Percentiles rank a stretch among this genome's conserved stretches.
These are phyloP conservation scores for Mucor racemosus DNA, from an alignment of 371 early-diverging fungal species.

Conservation along the genomic window DNA sequence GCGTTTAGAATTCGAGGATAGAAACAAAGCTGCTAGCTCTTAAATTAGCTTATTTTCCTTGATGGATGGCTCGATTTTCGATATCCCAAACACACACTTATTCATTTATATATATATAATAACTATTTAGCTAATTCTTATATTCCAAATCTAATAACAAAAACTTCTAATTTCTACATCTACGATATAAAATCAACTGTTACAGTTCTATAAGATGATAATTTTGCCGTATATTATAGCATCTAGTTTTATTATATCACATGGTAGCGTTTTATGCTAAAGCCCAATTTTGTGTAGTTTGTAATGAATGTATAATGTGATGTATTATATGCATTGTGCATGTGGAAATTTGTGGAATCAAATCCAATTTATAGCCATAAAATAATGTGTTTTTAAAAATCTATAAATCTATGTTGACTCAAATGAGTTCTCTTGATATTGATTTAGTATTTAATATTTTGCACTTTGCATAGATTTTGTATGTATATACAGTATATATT, in stretches of 20 bases:
- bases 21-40: conserved; percentile 9
- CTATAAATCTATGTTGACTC: too few species aligned
- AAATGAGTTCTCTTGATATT: too few species aligned
- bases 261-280: background rate
- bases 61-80: background rate
- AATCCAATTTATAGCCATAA: too few species aligned
- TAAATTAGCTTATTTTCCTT: background rate
- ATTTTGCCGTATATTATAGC: too few species aligned
- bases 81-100: background rate
- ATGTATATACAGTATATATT: too few species aligned
- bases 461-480: too few species aligned
- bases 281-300: background rate
- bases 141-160: background rate
- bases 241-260: background rate
- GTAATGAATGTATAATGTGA: background rate
- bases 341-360: background rate
- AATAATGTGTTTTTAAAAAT: too few species aligned
- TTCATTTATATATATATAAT: background rate
- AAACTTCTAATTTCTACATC: background rate
- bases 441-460: too few species aligned
- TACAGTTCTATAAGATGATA: background rate
- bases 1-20: conserved; percentile 41
- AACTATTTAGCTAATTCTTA: background rate
- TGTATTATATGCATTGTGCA: background rate
- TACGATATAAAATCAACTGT: background rate